A percentile compares a stretch with the other conserved stretches of the same genome.
These are phyloP conservation scores for Tephrocybe sp. DNA, from an alignment of 768 basidiomycete species.

Conservation along the genomic window DNA sequence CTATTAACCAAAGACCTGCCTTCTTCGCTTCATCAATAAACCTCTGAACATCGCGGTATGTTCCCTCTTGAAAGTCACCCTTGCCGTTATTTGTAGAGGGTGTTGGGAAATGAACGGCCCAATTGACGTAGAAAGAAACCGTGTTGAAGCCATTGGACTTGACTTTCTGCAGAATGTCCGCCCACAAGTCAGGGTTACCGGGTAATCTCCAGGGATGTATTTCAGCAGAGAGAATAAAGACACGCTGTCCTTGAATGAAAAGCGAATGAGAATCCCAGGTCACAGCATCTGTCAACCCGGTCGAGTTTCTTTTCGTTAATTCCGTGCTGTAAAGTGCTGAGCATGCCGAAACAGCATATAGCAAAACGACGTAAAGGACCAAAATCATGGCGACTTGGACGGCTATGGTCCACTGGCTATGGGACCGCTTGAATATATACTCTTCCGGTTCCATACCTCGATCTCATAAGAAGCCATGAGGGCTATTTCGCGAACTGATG, in stretches of 20 bases:
- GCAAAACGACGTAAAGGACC: constrained; percentile 11
- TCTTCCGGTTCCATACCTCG: neutral
- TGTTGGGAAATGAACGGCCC: constrained; percentile 56
- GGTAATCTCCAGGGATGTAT: constrained; percentile 61
- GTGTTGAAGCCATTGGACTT: constrained; percentile 63
- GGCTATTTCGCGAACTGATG: neutral
- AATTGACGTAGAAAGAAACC: constrained; percentile 60
- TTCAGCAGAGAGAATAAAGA: constrained; percentile 62
- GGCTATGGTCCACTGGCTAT: neutral
- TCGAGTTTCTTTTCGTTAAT: constrained; percentile 31
- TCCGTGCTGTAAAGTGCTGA: constrained; percentile 3
- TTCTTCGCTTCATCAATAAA: constrained; percentile 53
- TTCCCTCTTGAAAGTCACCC: constrained; percentile 49
- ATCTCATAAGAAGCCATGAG: neutral
- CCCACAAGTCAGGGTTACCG: constrained; percentile 51
- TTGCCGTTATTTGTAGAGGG: constrained; percentile 40
- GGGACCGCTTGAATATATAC: neutral
- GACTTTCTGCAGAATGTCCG: constrained; percentile 62
- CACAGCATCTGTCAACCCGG: constrained; percentile 46
- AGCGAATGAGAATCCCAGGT: constrained; percentile 64
- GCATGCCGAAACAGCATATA: constrained; percentile 10
- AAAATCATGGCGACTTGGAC: constrained; percentile 6
- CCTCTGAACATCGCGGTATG: constrained; percentile 50
- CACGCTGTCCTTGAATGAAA: constrained; percentile 54
- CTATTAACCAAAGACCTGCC: constrained; percentile 57